phyloP scores from a whole-genome alignment of 257 asterid genomes.

The Misopates orontium region DNA sequence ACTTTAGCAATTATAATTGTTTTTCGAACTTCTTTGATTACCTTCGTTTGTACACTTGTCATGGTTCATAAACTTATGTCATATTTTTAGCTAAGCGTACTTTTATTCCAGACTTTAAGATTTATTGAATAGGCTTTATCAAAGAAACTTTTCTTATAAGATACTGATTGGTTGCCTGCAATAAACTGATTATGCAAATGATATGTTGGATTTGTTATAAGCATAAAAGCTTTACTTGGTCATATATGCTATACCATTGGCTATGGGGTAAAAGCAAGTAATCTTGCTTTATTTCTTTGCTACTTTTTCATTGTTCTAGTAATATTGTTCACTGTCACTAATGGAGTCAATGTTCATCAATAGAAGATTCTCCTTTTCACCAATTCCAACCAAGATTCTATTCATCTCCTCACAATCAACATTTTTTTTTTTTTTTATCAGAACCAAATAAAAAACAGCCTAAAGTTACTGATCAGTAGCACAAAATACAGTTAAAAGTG shows the following conservation, averaged over 20 bases:
- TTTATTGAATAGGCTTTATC: no score
- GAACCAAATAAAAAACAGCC: background rate
- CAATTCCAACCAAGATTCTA: conserved; percentile 47
- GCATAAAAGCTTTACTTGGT: no score
- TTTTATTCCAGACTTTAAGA: no score
- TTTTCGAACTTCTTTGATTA: no score
- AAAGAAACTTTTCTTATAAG: no score
- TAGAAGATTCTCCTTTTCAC: conserved; percentile 35
- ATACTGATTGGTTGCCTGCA: no score
- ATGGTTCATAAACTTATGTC: no score
- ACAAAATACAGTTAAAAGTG: conserved; percentile 8
- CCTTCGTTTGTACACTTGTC: no score
- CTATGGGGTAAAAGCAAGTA: conserved; percentile 3
- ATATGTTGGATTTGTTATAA: no score
- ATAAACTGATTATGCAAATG: no score
- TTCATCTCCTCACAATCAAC: conserved; percentile 19
- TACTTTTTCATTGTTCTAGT: conserved; percentile 23
- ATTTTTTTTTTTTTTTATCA: no score
- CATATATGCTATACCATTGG: background rate
- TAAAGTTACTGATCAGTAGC: conserved; percentile 17
- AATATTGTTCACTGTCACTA: conserved; percentile 24
- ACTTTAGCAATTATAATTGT: no score
- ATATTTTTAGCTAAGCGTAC: background rate
- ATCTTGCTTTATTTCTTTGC: conserved; percentile 31
- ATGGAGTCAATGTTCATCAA: conserved; percentile 25